Evolutionary conservation across 2,329 filamentous ascomycete genomes (phyloP).

Genomic region (Aspergillus uvarum): DNA sequence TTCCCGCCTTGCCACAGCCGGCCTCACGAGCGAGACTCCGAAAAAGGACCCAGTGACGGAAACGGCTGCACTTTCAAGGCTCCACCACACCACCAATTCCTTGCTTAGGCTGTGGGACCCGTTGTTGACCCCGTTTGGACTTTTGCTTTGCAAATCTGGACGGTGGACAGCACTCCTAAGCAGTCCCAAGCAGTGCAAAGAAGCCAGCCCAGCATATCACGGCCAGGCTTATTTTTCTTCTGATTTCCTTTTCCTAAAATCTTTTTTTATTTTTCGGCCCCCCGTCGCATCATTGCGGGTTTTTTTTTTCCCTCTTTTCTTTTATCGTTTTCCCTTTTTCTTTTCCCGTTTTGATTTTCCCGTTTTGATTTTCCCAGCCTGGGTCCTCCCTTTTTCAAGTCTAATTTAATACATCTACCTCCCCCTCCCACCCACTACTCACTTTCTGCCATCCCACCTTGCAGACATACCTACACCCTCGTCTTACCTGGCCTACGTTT

Average conservation of each 20-base stretch:
- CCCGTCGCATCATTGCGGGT: not conserved
- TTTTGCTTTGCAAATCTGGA: slow-evolving; percentile 49
- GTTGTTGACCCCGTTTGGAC: slow-evolving; percentile 38
- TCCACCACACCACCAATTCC: slow-evolving; percentile 14
- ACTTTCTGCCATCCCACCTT: not conserved
- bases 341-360: slow-evolving; percentile 8
- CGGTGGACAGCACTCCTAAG: slow-evolving; percentile 13
- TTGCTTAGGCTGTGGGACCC: slow-evolving; percentile 31
- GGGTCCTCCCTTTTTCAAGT: not conserved
- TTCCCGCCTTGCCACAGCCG: slow-evolving; percentile 22
- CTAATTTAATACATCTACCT: slow-evolving; percentile 6
- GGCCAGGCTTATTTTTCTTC: slow-evolving; percentile 22
- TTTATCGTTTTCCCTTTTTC: slow-evolving; percentile 14
- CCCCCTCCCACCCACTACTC: not conserved
- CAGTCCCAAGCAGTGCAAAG: too few species aligned
- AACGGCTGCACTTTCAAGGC: slow-evolving; percentile 26
- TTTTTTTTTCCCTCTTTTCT: slow-evolving; percentile 5
- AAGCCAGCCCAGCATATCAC: slow-evolving; percentile 18
- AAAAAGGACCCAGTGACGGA: slow-evolving; percentile 25
- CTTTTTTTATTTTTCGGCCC: not conserved
- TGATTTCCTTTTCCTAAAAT: slow-evolving; percentile 20
- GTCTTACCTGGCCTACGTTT: slow-evolving; percentile 1
- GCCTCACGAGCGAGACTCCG: slow-evolving; percentile 4
- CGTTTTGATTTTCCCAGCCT: slow-evolving; percentile 3
- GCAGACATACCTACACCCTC: not conserved